Conservation (phyloP, 1,139 yeast species). For the Candida glucosophila region DNA sequence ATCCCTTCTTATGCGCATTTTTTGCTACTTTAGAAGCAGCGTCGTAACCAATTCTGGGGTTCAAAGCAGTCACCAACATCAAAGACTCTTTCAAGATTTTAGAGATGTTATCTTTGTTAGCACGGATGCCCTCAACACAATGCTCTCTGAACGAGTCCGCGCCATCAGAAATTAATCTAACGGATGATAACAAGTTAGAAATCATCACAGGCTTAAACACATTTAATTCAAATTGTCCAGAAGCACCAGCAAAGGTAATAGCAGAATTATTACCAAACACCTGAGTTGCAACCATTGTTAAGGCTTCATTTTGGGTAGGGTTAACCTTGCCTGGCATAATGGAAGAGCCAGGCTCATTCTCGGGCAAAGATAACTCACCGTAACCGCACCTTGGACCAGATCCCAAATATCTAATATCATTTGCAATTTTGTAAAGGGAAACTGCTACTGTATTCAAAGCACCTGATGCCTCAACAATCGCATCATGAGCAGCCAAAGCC, state of each 20-base stretch:
- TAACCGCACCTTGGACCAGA: slow-evolving; percentile 99
- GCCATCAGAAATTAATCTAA: slow-evolving; percentile 86
- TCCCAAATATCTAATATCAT: slow-evolving; percentile 95
- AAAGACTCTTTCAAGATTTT: slow-evolving; percentile 87
- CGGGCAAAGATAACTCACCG: slow-evolving; percentile 92
- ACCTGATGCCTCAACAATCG: slow-evolving; percentile 94
- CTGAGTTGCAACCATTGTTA: slow-evolving; percentile 97
- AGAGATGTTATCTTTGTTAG: slow-evolving; percentile 79
- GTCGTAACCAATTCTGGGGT: slow-evolving; percentile 98
- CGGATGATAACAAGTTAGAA: slow-evolving; percentile 77
- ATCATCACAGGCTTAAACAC: slow-evolving; percentile 97
- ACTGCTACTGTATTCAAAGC: slow-evolving; percentile 93
- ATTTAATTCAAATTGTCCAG: slow-evolving; percentile 96
- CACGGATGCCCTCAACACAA: slow-evolving; percentile 91
- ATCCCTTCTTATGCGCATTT: slow-evolving; percentile 96
- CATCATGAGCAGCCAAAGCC: slow-evolving; percentile 98
- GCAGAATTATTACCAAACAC: slow-evolving; percentile 95
- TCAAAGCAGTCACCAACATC: slow-evolving; percentile 96
- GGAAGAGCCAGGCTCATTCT: slow-evolving; percentile 98
- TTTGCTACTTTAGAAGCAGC: slow-evolving; percentile 95
- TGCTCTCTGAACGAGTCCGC: slow-evolving; percentile 79
- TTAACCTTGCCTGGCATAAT: slow-evolving; percentile 99
- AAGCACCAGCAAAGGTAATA: slow-evolving; percentile 95
- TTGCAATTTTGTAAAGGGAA: slow-evolving; percentile 90
- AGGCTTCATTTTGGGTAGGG: slow-evolving; percentile 98